Conservation (phyloP, 129 eudicot species). For the Scalesia atractyloides region DNA sequence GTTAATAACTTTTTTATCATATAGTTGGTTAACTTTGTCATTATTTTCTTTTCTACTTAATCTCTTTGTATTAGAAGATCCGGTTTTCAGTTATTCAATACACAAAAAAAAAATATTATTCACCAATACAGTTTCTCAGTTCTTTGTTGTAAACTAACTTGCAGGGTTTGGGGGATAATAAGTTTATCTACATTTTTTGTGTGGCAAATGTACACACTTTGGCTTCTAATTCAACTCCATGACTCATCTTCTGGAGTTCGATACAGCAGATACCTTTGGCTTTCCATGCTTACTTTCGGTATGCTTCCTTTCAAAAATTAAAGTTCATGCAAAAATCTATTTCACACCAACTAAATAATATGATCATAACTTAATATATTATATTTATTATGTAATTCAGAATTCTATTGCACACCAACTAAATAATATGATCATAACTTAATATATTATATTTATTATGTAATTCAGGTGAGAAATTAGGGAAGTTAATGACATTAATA, state of each 20-base stretch:
- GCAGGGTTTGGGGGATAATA: conserved; percentile 63
- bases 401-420: too few relatives aligned
- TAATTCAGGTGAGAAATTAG: conserved; percentile 50
- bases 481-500: conserved; percentile 46
- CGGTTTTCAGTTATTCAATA: too few relatives aligned
- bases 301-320: conserved; percentile 5
- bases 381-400: conserved; percentile 26
- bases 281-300: conserved; percentile 64
- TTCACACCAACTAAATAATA: not conserved
- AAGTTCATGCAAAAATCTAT: not conserved
- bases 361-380: not conserved
- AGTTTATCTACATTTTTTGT: conserved; percentile 39
- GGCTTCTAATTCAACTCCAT: conserved; percentile 52
- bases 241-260: conserved; percentile 52
- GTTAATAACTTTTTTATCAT: too few relatives aligned
- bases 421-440: not conserved
- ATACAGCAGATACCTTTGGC: conserved; percentile 61
- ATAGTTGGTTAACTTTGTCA: too few relatives aligned
- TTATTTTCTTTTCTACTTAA: too few relatives aligned
- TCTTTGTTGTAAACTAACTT: not conserved
- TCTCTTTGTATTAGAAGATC: too few relatives aligned
- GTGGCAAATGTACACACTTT: conserved; percentile 65
- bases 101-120: too few relatives aligned
- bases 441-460: not conserved
- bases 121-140: too few relatives aligned